phyloP scores from a whole-genome alignment of 345 rosid species.

The Arabidopsis suecica region DNA sequence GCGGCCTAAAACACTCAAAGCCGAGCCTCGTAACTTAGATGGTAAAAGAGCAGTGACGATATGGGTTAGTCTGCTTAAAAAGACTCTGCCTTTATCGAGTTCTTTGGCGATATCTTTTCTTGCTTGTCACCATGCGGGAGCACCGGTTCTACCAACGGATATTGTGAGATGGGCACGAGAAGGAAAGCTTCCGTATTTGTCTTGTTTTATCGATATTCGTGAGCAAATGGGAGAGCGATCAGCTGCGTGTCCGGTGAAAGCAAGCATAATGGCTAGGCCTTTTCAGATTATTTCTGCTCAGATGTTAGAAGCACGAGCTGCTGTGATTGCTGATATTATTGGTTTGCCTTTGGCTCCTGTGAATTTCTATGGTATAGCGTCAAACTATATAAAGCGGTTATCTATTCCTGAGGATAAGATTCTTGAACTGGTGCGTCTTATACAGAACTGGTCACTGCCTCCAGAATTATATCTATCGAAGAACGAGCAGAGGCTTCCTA shows the following conservation, averaged over 20 bases:
- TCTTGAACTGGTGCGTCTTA: constrained; percentile 59
- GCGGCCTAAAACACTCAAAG: constrained; percentile 20
- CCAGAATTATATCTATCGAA: constrained; percentile 69
- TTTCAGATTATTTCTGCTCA: constrained; percentile 54
- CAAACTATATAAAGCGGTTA: constrained; percentile 59
- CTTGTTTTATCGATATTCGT: constrained; percentile 67
- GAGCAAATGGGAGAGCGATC: constrained; percentile 56
- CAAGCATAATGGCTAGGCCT: constrained; percentile 71
- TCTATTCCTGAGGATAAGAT: constrained; percentile 62
- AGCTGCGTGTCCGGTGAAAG: constrained; percentile 64
- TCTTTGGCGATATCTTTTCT: constrained; percentile 74
- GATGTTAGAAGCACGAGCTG: constrained; percentile 64
- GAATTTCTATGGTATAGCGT: constrained; percentile 68
- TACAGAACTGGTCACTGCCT: constrained; percentile 76
- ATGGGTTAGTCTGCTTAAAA: constrained; percentile 65
- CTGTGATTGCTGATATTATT: constrained; percentile 61
- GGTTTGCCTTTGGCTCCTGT: constrained; percentile 78
- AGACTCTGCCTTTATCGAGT: constrained; percentile 56
- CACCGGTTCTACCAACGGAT: constrained; percentile 71
- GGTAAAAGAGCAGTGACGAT: constrained; percentile 69
- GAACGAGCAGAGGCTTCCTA: constrained; percentile 66
- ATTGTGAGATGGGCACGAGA: constrained; percentile 69
- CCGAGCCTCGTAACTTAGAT: constrained; percentile 58
- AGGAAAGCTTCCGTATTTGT: constrained; percentile 75
- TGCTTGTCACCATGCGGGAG: constrained; percentile 76